Conservation (phyloP, 371 early-diverging fungal species). For the Synchytrium microbalum region DNA sequence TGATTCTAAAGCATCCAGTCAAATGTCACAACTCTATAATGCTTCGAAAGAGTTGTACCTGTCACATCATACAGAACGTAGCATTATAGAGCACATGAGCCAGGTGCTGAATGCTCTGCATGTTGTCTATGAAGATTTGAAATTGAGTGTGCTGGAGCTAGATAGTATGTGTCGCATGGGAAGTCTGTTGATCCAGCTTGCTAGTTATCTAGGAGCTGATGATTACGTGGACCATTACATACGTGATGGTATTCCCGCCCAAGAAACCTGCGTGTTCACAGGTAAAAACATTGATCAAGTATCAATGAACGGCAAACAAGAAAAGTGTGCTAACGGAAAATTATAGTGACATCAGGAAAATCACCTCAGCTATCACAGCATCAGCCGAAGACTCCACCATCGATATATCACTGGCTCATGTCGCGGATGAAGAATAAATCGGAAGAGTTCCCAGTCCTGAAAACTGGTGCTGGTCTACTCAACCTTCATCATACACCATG, state of each 20-base stretch:
- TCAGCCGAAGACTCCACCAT: not conserved
- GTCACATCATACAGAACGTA: slow-evolving; percentile 18
- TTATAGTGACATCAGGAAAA: no score
- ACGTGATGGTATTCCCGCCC: slow-evolving; percentile 13
- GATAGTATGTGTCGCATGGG: slow-evolving; percentile 26
- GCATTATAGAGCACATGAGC: slow-evolving; percentile 25
- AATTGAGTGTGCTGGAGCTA: slow-evolving; percentile 33
- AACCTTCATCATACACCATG: not conserved
- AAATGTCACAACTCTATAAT: slow-evolving; percentile 7
- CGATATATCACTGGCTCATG: not conserved
- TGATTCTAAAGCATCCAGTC: not conserved
- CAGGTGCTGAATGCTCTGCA: slow-evolving; percentile 44
- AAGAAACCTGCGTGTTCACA: not conserved
- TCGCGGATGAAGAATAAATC: not conserved
- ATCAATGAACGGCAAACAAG: not conserved
- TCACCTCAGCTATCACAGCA: not conserved
- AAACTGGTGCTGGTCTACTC: slow-evolving; percentile 6
- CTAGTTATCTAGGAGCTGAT: slow-evolving; percentile 31
- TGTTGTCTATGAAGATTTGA: slow-evolving; percentile 56
- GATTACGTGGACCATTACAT: slow-evolving; percentile 44
- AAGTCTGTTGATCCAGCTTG: slow-evolving; percentile 39
- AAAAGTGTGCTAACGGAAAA: no score
- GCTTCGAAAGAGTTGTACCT: slow-evolving; percentile 18
- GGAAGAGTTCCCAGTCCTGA: not conserved
- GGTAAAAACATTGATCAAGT: not conserved